Base-by-base conservation (phyloP, 306 rosid genomes). In the Lathyrus aphaca region DNA sequence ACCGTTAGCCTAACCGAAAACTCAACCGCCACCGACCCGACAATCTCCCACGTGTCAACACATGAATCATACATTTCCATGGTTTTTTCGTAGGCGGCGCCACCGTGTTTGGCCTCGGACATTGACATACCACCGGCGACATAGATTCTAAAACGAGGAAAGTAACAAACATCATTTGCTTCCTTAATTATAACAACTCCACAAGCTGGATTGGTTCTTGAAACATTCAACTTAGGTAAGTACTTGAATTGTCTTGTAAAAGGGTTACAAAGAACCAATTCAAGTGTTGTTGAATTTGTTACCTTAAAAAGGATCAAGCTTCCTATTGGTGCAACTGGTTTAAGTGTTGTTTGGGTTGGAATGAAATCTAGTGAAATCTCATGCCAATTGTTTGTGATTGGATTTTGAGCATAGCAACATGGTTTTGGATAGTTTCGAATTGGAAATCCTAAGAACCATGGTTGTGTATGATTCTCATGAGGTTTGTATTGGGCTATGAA, bases 391-490 rank as follows among this genome's bases (percentile, higher is more conserved):
- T 75, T 45, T 48, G 17, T 65, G 9, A 42, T 11, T 1, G 96
- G 93, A 58, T 90, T 85, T 67, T 79, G 90, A 44, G 73, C 84
- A 49, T 80, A 86, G 63, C 83, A 85, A 3, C 50, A 75, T 8
- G 55, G 74, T 49, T 58, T 66, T 7, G 77, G 71, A 72, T 72
- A 57, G 42, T 43, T 64, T 17, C 80, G 78, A 59, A 60, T 32
- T 15, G 93, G 96, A 14, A 85, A n/a, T 23, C 91, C 93, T 39
- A 89, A 19, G 78, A 92, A 86, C 96, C 98, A 92, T 18, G 85
- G 62, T 35, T 35, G 39, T 56, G 17, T 50, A 50, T 1, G 38
- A 32, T 10, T 14, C 37, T 56, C 18, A 25, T 56, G 18, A 56
- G 19, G 17, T 3, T 27, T 56, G 19, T 10, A 8, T 56, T 56